Conservation (phyloP, 2,329 filamentous ascomycete species). For the Colletotrichum spaethianum region DNA sequence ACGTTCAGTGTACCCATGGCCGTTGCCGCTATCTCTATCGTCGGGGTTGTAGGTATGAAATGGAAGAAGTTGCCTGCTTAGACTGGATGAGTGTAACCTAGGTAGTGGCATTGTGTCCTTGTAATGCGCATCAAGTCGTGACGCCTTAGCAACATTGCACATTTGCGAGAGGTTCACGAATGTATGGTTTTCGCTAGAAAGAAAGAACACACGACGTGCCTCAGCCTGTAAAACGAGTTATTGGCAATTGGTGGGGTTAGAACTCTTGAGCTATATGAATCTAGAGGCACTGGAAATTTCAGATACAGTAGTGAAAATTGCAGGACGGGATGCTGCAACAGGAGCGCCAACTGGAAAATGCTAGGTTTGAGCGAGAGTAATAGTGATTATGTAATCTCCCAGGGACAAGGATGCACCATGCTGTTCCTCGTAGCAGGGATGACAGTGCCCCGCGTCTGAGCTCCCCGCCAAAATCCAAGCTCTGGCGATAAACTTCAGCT, state of each 20-base stretch:
- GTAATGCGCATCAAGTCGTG: background rate
- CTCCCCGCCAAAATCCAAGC: conserved; percentile 9
- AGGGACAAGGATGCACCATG: background rate
- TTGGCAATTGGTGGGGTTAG: no score
- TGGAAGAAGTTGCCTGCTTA: conserved; percentile 32
- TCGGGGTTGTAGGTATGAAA: conserved; percentile 34
- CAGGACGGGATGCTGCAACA: no score
- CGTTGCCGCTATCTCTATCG: conserved; percentile 43
- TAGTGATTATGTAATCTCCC: background rate
- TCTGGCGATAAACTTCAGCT: background rate
- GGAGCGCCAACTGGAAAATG: no score
- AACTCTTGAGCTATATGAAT: no score
- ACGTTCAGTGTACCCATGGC: conserved; percentile 70
- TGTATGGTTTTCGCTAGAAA: no score
- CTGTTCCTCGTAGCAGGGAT: background rate
- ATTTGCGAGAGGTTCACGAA: no score
- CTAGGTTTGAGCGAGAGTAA: background rate
- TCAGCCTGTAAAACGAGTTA: no score
- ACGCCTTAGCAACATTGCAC: background rate
- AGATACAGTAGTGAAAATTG: no score
- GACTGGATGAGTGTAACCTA: background rate
- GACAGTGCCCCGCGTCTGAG: conserved; percentile 25
- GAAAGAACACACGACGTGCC: no score
- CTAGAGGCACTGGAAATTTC: no score
- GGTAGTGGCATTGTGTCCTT: background rate